A percentile compares a stretch with the other conserved stretches of the same genome.
These are phyloP conservation scores for Fusarium buxicola DNA, from an alignment of 2,329 filamentous ascomycete genomes.

Conservation along the genomic window DNA sequence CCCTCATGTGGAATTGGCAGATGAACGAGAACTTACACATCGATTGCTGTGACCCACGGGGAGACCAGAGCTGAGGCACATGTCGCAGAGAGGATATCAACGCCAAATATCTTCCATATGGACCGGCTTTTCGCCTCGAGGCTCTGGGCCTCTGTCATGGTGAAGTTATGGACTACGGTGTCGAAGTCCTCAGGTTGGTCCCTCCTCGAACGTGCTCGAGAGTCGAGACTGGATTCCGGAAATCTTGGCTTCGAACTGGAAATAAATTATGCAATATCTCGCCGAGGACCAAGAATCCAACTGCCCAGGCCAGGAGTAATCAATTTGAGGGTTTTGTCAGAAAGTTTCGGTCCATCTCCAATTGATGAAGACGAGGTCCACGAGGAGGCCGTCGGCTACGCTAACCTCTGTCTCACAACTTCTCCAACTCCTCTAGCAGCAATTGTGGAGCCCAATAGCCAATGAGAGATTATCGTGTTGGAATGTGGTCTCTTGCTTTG, in stretches of 20 bases:
- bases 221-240: too few relatives aligned
- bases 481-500: too few relatives aligned
- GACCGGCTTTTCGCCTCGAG: conserved; percentile 13
- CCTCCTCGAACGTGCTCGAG: neutral
- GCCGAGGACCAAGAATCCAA: neutral
- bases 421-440: neutral
- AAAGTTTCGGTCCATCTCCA: neutral
- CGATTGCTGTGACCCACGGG: conserved; percentile 34
- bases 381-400: neutral
- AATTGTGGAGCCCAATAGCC: neutral
- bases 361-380: too few relatives aligned
- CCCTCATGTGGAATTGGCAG: neutral
- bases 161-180: neutral
- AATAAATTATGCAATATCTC: too few relatives aligned
- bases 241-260: neutral
- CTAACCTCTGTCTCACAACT: neutral
- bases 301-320: neutral
- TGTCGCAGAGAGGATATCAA: conserved; percentile 23
- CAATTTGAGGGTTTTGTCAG: neutral
- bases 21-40: conserved; percentile 15
- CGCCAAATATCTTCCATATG: conserved; percentile 25
- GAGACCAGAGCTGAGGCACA: conserved; percentile 30
- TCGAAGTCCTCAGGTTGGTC: neutral
- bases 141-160: conserved; percentile 22
- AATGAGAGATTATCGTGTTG: neutral